Evolutionary conservation across 306 rosid genomes (phyloP).

Genomic region (Acacia acuminata): DNA sequence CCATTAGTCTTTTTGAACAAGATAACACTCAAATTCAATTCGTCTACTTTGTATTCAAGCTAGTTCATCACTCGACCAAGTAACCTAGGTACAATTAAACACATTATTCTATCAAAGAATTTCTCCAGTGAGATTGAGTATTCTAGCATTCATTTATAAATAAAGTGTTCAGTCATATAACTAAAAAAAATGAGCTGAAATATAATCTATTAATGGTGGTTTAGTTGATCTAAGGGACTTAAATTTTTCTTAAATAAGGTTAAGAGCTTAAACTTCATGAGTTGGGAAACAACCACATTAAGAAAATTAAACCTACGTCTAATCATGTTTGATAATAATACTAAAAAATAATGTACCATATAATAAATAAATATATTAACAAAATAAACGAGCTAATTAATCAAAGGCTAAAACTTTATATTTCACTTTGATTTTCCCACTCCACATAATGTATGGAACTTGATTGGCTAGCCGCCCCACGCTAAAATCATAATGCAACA

Average conservation of each 20-base stretch:
- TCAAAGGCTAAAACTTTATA: background rate
- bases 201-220: background rate
- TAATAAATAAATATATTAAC: background rate
- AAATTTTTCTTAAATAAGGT: no score
- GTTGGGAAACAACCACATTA: background rate
- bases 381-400: background rate
- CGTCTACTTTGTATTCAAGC: no score
- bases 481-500: background rate
- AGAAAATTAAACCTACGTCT: no score
- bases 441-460: background rate
- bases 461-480: background rate
- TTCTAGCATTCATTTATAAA: no score
- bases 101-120: no score
- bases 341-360: background rate
- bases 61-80: no score
- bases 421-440: background rate
- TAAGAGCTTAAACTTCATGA: background rate
- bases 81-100: no score
- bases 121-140: background rate
- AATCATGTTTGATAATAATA: background rate
- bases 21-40: no score
- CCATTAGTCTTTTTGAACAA: no score
- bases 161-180: no score
- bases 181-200: no score
- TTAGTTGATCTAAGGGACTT: background rate